A percentile compares a stretch with the other conserved stretches of the same genome.
Evolutionary conservation across 352 stramenopile species (phyloP).

Genomic region (Aphanomyces invadans): DNA sequence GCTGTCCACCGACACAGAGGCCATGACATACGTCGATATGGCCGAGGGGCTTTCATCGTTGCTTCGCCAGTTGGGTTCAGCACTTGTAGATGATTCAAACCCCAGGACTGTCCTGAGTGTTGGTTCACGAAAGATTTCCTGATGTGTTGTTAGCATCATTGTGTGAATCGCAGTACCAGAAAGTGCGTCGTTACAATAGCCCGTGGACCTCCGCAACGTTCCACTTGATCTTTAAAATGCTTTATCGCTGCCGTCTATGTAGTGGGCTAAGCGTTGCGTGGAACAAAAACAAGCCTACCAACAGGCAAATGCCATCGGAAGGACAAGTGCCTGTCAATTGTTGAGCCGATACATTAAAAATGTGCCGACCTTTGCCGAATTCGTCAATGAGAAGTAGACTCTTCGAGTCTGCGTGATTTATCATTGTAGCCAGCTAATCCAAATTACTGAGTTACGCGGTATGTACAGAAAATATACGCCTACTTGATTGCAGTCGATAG

Average conservation of each 20-base stretch:
- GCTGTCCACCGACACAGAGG: conserved; percentile 3
- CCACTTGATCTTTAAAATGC: conserved; percentile 36
- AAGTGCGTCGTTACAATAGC: conserved; percentile 79
- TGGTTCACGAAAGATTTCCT: conserved; percentile 57
- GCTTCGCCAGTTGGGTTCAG: neutral
- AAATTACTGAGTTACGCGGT: neutral
- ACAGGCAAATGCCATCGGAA: conserved; percentile 58
- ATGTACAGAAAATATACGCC: too few relatives aligned
- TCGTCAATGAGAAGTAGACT: conserved; percentile 81
- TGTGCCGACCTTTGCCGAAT: conserved; percentile 66
- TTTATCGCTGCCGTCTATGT: conserved; percentile 50
- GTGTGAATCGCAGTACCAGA: conserved; percentile 36
- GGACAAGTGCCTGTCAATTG: conserved; percentile 49
- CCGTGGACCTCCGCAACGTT: conserved; percentile 32
- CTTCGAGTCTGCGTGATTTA: conserved; percentile 50
- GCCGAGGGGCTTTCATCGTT: neutral
- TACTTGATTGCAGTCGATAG: conserved; percentile 83
- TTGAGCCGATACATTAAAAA: neutral
- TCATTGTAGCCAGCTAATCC: conserved; percentile 70
- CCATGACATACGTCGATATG: conserved; percentile 26
- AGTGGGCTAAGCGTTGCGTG: conserved; percentile 9
- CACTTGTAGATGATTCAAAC: neutral
- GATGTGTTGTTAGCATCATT: conserved; percentile 15
- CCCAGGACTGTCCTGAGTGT: conserved; percentile 27
- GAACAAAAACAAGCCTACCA: conserved; percentile 35